phyloP scores from a whole-genome alignment of 1,284 basidiomycete genomes.

The Coniophora puteana region DNA sequence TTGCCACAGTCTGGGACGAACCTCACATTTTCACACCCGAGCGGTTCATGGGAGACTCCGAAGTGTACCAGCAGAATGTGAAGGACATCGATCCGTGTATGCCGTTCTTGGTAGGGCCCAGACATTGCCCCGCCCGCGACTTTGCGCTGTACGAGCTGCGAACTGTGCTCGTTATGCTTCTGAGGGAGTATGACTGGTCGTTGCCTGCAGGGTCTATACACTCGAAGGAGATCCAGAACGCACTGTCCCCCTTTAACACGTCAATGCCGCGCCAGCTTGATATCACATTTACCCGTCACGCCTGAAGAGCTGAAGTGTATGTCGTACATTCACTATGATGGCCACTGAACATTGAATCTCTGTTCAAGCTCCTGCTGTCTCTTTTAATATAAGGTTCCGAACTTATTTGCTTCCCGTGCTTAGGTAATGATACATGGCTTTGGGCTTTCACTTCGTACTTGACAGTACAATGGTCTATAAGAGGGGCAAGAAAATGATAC shows the following conservation, averaged over 20 bases:
- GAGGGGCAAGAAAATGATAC: background rate
- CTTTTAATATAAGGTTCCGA: too few species aligned
- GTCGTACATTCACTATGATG: conserved; percentile 20
- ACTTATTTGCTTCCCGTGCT: background rate
- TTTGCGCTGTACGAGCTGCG: conserved; percentile 16
- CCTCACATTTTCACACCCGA: background rate
- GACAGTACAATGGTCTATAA: background rate
- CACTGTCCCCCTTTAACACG: conserved; percentile 12
- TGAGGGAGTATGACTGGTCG: conserved; percentile 12
- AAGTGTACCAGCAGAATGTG: background rate
- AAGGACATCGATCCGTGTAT: conserved; percentile 1
- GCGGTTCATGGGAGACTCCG: background rate
- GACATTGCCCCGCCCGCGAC: conserved; percentile 12
- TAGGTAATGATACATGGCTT: background rate
- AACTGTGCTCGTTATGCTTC: conserved; percentile 10
- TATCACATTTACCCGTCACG: conserved; percentile 10
- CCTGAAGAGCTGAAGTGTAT: too few species aligned
- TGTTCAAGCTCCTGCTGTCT: too few species aligned
- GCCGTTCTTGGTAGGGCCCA: conserved; percentile 7
- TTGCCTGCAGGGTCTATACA: conserved; percentile 11
- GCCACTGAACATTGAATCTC: too few species aligned
- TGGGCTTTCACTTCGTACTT: background rate
- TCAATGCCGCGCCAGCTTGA: conserved; percentile 12
- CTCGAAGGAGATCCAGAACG: conserved; percentile 7
- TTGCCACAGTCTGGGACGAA: background rate